Conservation (phyloP, 768 basidiomycete species). For the Xerocomellus chrysenteron region DNA sequence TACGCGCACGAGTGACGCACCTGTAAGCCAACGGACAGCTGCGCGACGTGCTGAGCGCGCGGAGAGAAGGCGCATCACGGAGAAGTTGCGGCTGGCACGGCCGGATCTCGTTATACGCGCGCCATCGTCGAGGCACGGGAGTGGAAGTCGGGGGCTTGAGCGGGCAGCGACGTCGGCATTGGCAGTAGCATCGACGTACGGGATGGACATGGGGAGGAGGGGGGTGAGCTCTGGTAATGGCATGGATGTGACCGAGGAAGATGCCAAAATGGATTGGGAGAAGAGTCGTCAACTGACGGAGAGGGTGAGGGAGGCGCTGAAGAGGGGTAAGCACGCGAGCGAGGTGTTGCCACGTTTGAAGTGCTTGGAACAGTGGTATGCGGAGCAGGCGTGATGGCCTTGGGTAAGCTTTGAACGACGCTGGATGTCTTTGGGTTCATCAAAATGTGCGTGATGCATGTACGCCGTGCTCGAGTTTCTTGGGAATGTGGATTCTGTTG, state of each 20-base stretch:
- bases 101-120: slow-evolving; percentile 40
- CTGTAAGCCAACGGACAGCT: slow-evolving; percentile 19
- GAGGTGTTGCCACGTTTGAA: slow-evolving; percentile 29
- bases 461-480: no score
- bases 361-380: slow-evolving; percentile 22
- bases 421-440: not conserved
- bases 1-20: not conserved
- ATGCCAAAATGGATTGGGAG: slow-evolving; percentile 27
- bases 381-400: not conserved
- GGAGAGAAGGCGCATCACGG: slow-evolving; percentile 29
- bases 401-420: not conserved
- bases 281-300: slow-evolving; percentile 23
- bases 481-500: no score
- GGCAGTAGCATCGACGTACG: not conserved
- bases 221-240: not conserved
- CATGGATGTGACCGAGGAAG: not conserved
- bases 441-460: no score
- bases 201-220: not conserved
- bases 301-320: slow-evolving; percentile 22
- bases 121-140: slow-evolving; percentile 26
- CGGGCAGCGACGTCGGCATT: not conserved
- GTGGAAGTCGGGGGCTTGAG: not conserved
- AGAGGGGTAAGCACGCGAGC: slow-evolving; percentile 15
- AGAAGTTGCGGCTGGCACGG: slow-evolving; percentile 43
- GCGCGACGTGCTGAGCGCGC: slow-evolving; percentile 20